Evolutionary conservation across 768 basidiomycete genomes (phyloP).

Genomic region (Brasilioporus rufonigricans): DNA sequence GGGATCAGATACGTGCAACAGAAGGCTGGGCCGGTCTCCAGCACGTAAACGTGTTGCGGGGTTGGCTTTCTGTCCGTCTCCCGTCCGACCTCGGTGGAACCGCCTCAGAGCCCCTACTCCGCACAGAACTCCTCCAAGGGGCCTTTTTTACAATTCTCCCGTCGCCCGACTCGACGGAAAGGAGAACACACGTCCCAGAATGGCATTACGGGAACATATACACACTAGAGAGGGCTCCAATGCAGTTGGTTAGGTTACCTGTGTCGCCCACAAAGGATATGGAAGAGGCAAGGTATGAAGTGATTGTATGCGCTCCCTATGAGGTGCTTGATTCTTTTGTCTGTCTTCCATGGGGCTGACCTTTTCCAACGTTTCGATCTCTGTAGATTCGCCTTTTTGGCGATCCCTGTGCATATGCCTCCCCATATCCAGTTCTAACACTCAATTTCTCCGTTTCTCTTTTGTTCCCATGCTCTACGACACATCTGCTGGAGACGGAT

Average conservation of each 20-base stretch:
- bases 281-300: conserved; percentile 52
- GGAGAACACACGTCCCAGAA: conserved; percentile 32
- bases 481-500: not conserved
- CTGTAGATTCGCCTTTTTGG: conserved; percentile 79
- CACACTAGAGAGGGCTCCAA: conserved; percentile 50
- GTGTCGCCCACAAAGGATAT: conserved; percentile 35
- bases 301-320: conserved; percentile 80
- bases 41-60: conserved; percentile 69
- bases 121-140: conserved; percentile 63
- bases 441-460: conserved; percentile 50
- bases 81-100: conserved; percentile 24
- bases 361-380: not conserved
- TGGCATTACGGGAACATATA: conserved; percentile 94
- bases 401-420: conserved; percentile 50
- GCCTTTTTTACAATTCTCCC: conserved; percentile 76
- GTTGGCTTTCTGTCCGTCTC: conserved; percentile 58
- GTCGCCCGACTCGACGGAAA: conserved; percentile 28
- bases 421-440: conserved; percentile 51
- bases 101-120: conserved; percentile 42
- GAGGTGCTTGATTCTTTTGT: conserved; percentile 47
- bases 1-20: conserved; percentile 62
- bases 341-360: not conserved
- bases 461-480: conserved; percentile 24
- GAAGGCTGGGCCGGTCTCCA: conserved; percentile 90
- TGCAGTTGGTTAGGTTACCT: conserved; percentile 51